A percentile compares a stretch with the other conserved stretches of the same genome.
Evolutionary conservation across 148 eudicot genomes (phyloP).

Genomic region (Chenopodium quinoa): DNA sequence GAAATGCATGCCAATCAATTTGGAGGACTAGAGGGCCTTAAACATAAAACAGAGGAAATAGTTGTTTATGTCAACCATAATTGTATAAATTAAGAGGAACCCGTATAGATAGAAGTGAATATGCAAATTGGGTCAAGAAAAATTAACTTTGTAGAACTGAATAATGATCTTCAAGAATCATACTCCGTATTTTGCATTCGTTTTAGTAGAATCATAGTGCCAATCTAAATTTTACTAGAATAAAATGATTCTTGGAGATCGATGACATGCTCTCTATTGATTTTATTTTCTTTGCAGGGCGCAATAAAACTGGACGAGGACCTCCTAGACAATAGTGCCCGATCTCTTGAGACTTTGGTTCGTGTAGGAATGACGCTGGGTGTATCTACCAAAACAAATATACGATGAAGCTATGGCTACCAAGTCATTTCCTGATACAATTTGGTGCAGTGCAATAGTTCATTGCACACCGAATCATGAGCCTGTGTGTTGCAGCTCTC

Average conservation of each 20-base stretch:
- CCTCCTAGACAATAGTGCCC: conserved; percentile 70
- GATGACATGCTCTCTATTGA: neutral
- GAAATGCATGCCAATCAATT: neutral
- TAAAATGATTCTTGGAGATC: neutral
- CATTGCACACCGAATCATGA: neutral
- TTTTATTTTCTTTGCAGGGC: conserved; percentile 45
- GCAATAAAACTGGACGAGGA: conserved; percentile 72
- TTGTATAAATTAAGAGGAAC: no score
- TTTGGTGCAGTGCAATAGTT: neutral
- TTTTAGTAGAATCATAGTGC: no score
- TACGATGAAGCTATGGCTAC: neutral
- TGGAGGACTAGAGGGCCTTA: neutral
- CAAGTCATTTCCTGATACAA: conserved; percentile 5
- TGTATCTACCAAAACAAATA: conserved; percentile 41
- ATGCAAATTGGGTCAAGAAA: no score
- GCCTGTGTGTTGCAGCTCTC: conserved; percentile 5
- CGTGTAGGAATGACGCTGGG: conserved; percentile 79
- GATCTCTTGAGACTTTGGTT: conserved; percentile 89
- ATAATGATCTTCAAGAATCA: no score
- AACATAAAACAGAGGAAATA: neutral
- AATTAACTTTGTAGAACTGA: no score
- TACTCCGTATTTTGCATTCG: neutral
- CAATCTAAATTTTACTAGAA: neutral
- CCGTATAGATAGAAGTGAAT: no score
- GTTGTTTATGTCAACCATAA: no score